A percentile compares a stretch with the other conserved stretches of the same genome.
These are phyloP conservation scores for Pichia sp. DNA, from an alignment of 1,139 yeast species.

Conservation along the genomic window DNA sequence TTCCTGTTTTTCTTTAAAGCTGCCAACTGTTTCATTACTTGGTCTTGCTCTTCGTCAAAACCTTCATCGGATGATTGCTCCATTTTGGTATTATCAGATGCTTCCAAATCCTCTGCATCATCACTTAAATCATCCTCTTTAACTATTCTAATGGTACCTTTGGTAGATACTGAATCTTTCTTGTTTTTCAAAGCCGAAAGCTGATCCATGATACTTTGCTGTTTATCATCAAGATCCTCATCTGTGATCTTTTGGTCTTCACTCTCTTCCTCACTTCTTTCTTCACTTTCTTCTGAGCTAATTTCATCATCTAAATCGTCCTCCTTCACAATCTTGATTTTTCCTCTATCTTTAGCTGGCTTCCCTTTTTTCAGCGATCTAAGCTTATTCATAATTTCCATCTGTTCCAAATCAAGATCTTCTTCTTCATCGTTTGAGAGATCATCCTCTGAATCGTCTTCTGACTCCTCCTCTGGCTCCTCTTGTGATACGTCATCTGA, in stretches of 20 bases:
- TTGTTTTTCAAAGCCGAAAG: slow-evolving; percentile 18
- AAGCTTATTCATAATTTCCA: slow-evolving; percentile 16
- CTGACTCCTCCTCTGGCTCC: neutral
- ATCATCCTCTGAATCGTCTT: slow-evolving; percentile 7
- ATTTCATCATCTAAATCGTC: slow-evolving; percentile 20
- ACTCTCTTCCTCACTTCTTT: neutral
- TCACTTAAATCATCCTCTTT: slow-evolving; percentile 27
- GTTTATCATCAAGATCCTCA: slow-evolving; percentile 15
- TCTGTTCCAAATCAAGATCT: slow-evolving; percentile 10
- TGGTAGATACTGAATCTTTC: slow-evolving; percentile 6
- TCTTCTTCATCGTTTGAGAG: slow-evolving; percentile 6
- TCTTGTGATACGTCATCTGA: neutral
- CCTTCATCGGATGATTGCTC: neutral
- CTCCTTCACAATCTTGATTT: slow-evolving; percentile 22
- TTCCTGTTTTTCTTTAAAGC: slow-evolving; percentile 17
- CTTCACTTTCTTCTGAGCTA: neutral
- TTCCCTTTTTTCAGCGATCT: slow-evolving; percentile 17
- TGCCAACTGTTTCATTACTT: slow-evolving; percentile 17
- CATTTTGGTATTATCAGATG: neutral
- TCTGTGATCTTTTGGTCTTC: too few relatives aligned
- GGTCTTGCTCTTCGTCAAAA: slow-evolving; percentile 17
- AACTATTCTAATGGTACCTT: slow-evolving; percentile 17
- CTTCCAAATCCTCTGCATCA: slow-evolving; percentile 8
- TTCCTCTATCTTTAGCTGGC: slow-evolving; percentile 4
- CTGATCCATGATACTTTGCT: slow-evolving; percentile 20